Base-by-base conservation (phyloP, 2,329 filamentous ascomycete species). In the Alternaria incomplexa region DNA sequence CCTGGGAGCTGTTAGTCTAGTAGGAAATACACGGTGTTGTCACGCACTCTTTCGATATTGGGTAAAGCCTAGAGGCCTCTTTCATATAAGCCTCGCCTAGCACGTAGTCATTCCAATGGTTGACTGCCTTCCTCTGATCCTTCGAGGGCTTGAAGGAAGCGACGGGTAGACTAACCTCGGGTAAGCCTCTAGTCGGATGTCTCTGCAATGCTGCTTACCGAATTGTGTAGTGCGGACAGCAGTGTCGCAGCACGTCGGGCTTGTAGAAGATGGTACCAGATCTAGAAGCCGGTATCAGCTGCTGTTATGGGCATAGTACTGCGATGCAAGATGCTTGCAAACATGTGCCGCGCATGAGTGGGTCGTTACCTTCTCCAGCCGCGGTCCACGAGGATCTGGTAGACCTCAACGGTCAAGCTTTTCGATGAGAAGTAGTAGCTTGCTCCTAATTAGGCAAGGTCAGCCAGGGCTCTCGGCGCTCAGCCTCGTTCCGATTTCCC, bases 141-240 rank as follows among this genome's bases (percentile, higher is more conserved):
- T 87, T 89, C 26, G 87, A 86, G 6, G 91, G 84, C 68, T 87
- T 89, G 80, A 91, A 92, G 43, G 84, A 81, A 50, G 83, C 78
- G 23, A 88, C 88, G 71, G 93, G 90, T 20, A 94, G 83, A 50
- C 91, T 84, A 61, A 23, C n/a, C 30, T 30, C 22, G 40, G 23
- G 47, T 73, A 48, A 75, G 61, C 58, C 43, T 43, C 28, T 28
- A 15, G n/a, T 48, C 28, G 30, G 4, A 28, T 20, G 23, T 9
- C 22, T 22, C n/a, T 32, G 23, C 23, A 17, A 48, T 11, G 26
- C 43, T 54, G 40, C 75, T 56, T 70, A 84, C 83, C 82, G 88
- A 57, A 96, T 89, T 1, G 91, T 93, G 78, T 95, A 98, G 75
- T 97, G 93, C 47, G 94, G 93, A 79, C 96, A 99, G 75, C 96